Conservation (phyloP, 2,329 filamentous ascomycete genomes). For the Neofusicoccum cordaticola region DNA sequence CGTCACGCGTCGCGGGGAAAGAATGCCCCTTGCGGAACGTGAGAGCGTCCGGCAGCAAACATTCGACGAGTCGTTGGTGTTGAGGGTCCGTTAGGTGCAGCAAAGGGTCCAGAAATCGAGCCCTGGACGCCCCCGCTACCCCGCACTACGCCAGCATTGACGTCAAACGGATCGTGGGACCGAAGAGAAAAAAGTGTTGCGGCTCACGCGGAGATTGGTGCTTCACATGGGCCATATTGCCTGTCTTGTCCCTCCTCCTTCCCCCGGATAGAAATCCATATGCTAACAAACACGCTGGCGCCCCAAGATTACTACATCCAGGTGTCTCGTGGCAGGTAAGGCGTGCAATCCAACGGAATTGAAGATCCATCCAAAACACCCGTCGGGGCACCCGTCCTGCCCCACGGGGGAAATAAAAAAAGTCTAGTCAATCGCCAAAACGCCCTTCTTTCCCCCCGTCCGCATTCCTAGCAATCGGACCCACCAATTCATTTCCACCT, state of each 20-base stretch:
- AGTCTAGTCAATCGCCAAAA: neutral
- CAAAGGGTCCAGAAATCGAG: neutral
- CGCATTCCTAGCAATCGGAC: neutral
- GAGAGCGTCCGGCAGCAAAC: neutral
- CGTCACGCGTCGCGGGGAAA: neutral
- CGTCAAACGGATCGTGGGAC: neutral
- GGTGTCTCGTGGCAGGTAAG: neutral
- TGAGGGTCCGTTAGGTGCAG: neutral
- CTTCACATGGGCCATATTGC: neutral
- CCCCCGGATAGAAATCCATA: too few species aligned
- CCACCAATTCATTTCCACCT: neutral
- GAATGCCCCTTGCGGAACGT: neutral
- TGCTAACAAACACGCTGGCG: too few species aligned
- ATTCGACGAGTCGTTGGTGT: neutral
- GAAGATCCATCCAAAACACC: neutral
- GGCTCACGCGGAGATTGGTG: neutral
- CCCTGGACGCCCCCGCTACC: neutral
- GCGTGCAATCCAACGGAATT: neutral
- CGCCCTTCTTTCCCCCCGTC: neutral
- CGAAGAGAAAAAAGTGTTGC: neutral
- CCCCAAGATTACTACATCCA: neutral
- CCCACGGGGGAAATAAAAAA: too few species aligned
- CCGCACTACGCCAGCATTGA: neutral
- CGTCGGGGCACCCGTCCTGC: too few species aligned
- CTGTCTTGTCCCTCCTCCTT: neutral